These are phyloP conservation scores for Phaeoacremonium minimum DNA, from an alignment of 2,329 filamentous ascomycete species.

Conservation along the genomic window DNA sequence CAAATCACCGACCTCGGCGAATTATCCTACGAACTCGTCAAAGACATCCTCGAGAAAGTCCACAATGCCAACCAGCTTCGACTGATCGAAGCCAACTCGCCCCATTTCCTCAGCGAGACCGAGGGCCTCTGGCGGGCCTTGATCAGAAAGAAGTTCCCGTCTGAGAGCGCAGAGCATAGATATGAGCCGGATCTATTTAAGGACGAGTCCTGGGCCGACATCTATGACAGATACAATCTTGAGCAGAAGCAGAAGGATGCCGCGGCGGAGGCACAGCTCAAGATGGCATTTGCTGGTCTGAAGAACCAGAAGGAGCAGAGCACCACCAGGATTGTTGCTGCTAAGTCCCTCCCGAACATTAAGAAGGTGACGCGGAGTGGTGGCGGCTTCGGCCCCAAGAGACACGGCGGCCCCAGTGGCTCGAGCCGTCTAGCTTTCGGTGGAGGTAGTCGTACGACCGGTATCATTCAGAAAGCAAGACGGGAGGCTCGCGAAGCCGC, in stretches of 20 bases:
- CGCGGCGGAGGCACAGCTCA: conserved; percentile 54
- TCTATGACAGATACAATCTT: conserved; percentile 67
- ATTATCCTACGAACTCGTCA: conserved; percentile 62
- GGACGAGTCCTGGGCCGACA: conserved; percentile 73
- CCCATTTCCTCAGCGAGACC: conserved; percentile 68
- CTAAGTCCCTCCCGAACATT: conserved; percentile 38
- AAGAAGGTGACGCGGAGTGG: conserved; percentile 26
- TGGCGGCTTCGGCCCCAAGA: conserved; percentile 11
- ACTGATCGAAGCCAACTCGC: conserved; percentile 68
- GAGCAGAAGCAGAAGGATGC: conserved; percentile 53
- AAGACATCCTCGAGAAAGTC: conserved; percentile 66
- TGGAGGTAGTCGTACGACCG: conserved; percentile 47
- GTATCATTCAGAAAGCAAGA: conserved; percentile 50
- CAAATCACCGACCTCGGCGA: conserved; percentile 67
- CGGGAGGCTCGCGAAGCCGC: conserved; percentile 52
- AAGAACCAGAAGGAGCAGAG: conserved; percentile 54
- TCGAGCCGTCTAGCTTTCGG: conserved; percentile 36
- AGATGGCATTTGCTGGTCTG: conserved; percentile 51
- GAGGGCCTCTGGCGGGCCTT: conserved; percentile 74
- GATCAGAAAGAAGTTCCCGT: conserved; percentile 72
- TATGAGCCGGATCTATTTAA: conserved; percentile 61
- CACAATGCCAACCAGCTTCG: conserved; percentile 72
- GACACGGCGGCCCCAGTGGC: conserved; percentile 6
- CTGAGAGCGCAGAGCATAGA: conserved; percentile 56
- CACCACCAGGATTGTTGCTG: conserved; percentile 51